Base-by-base conservation (phyloP, 768 basidiomycete genomes). In the Lactarius deliciosus region DNA sequence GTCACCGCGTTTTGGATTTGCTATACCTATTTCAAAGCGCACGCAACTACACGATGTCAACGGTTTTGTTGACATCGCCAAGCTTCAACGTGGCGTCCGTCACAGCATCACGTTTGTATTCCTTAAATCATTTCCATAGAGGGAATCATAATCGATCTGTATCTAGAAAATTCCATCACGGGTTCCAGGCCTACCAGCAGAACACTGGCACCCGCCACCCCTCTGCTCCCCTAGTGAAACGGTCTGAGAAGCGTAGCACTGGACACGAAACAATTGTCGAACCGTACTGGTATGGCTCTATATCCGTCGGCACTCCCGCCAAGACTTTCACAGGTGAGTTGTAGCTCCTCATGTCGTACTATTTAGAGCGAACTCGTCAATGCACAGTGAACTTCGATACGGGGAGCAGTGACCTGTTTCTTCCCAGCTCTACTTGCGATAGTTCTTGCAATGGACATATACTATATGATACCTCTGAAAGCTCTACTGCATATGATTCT, bases 351-450 rank as follows among this genome's bases (percentile, higher is more conserved):
- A 30, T 1, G 9, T 8, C 3, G 8, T 32, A 11, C 28, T 9
- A 16, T 56, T 9, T 25, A 18, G 18, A 28, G 16, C 15, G n/a
- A 28, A 22, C 20, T 40, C 32, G 20, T 10, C 8, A 34, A 15
- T 30, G 4, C 22, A n/a, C 56, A 43, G 72, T 81, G 62, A 77
- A 80, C 67, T 79, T 80, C 64, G 80, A 81, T 69, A 81, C 71
- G 6, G 73, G 71, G 5, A 72, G 69, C 63, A 67, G 69, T 63
- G 71, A 79, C 68, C 61, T 79, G 58, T 72, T 76, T 72, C 70
- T 82, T 41, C 79, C 81, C 11, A 64, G 69, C 5, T 28, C 70
- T 50, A 25, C 54, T 43, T 80, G 80, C 64, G 63, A 47, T 40
- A 47, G 45, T 30, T 73, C 68, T 38, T 81, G 81, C 63, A n/a